Percentiles rank a stretch among this genome's conserved stretches.
These are phyloP conservation scores for Quercus tomentella DNA, from an alignment of 331 rosid species.

Conservation along the genomic window DNA sequence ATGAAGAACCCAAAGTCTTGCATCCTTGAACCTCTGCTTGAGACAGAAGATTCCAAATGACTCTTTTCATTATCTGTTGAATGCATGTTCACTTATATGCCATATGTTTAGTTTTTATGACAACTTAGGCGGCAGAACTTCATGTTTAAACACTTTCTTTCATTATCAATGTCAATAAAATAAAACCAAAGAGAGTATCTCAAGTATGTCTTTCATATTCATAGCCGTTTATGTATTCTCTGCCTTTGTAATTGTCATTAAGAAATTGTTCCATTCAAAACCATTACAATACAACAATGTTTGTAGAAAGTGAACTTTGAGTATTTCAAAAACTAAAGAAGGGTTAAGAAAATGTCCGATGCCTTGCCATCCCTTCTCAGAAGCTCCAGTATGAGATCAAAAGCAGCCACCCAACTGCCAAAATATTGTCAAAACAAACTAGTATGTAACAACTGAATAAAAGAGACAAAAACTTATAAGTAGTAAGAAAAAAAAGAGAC, in stretches of 20 bases:
- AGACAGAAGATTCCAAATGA: constrained; percentile 35
- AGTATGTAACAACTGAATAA: neutral
- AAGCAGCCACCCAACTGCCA: constrained; percentile 82
- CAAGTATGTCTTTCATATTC: constrained; percentile 3
- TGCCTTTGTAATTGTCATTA: neutral
- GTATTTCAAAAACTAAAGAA: constrained; percentile 12
- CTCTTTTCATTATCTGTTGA: neutral
- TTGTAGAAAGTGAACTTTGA: constrained; percentile 8
- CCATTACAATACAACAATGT: neutral
- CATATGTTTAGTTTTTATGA: constrained; percentile 11
- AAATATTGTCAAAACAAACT: constrained; percentile 10
- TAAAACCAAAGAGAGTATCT: neutral
- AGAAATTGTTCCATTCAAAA: constrained; percentile 5
- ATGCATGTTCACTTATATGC: constrained; percentile 15
- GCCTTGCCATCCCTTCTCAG: constrained; percentile 2
- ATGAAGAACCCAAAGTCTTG: constrained; percentile 69
- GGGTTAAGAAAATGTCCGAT: neutral
- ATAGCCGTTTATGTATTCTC: neutral
- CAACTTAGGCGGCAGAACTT: neutral
- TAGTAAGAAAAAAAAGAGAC: neutral
- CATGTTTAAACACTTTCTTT: neutral
- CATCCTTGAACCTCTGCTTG: constrained; percentile 66
- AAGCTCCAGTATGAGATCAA: constrained; percentile 25
- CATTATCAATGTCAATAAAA: neutral
- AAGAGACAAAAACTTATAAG: neutral